A percentile compares a stretch with the other conserved stretches of the same genome.
Conservation (phyloP, 2,329 filamentous ascomycete genomes). For the Epicoccum sorghinum region DNA sequence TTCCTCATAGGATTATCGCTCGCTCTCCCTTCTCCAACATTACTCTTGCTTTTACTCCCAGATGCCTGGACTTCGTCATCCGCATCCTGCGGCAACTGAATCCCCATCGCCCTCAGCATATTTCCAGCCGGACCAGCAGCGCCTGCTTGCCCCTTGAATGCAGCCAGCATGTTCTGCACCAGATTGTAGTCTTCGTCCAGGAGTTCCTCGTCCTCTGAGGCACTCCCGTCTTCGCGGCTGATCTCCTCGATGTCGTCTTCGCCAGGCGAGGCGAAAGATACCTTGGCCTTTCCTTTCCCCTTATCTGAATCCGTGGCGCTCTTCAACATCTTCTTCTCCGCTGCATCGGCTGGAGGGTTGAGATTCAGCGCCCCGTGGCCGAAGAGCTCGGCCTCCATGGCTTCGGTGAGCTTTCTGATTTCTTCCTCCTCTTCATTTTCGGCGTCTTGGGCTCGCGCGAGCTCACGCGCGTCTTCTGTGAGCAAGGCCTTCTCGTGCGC, state of each 20-base stretch:
- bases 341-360: constrained; percentile 25
- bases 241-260: constrained; percentile 52
- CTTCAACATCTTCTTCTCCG: neutral
- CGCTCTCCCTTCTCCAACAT: constrained; percentile 10
- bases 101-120: constrained; percentile 82
- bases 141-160: constrained; percentile 88
- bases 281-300: neutral
- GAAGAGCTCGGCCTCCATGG: constrained; percentile 76
- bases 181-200: constrained; percentile 85
- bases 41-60: neutral
- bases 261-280: neutral
- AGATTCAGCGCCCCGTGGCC: constrained; percentile 68
- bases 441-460: constrained; percentile 50
- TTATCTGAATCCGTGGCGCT: constrained; percentile 15
- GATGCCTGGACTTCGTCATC: constrained; percentile 52
- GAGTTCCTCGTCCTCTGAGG: constrained; percentile 53
- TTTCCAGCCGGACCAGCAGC: constrained; percentile 87
- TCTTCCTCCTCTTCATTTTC: constrained; percentile 58
- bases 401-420: constrained; percentile 68
- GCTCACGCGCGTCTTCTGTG: constrained; percentile 41
- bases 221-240: constrained; percentile 76
- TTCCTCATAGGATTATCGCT: constrained; percentile 13
- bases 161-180: constrained; percentile 88
- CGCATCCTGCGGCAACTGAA: constrained; percentile 81
- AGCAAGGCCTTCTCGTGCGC: constrained; percentile 42